Evolutionary conservation across 192 early-diverging fungal genomes (phyloP), one percentile per base, ranked within the genome.

Genomic region (Thamnidium elegans): DNA sequence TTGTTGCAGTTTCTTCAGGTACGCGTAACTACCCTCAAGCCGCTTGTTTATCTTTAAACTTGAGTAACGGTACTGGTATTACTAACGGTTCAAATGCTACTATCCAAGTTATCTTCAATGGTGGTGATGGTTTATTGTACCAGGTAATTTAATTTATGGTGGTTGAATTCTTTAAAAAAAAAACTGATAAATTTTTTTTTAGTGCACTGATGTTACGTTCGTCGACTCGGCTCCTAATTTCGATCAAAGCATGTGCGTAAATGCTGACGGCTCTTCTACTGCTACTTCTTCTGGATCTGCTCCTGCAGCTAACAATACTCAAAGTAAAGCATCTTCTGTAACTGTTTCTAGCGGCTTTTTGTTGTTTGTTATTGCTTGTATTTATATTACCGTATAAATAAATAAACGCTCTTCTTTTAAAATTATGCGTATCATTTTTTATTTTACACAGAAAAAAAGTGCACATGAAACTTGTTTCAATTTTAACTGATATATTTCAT

Each of bases 71-170:
- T 59, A 20, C 71, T 39, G 69, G 56, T 32, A 69, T 71, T 30
- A 69, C 67, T 45, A 69, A 82, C 47, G 80, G 82, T 32, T 55
- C 69, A 44, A 78, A 76, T 55, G 84, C 78, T 19, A 81, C 80
- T 43, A 67, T 86, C n/a, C 84, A 86, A 62, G 54, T 82, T 44
- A 50, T 80, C 6, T 81, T 76, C 62, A 79, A 72, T 51, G 81
- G 73, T 15, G 80, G 79, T 17, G 82, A 86, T 54, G 74, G 70
- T 4, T 58, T 58, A 50, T 72, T 86, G 3, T 84, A 83, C 56
- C 77, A 81, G 66, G 74, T 75, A 70, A 34, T 17, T 3, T 8
- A 43, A 11, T 51, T 42, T 42, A 19, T 51, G 2, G 13, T 9
- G 8, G 63, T 39, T 3, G 9, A 39, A 39, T 39, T n/a, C n/a